Conservation (phyloP, 805 yeast species). For the Starmerella floris region DNA sequence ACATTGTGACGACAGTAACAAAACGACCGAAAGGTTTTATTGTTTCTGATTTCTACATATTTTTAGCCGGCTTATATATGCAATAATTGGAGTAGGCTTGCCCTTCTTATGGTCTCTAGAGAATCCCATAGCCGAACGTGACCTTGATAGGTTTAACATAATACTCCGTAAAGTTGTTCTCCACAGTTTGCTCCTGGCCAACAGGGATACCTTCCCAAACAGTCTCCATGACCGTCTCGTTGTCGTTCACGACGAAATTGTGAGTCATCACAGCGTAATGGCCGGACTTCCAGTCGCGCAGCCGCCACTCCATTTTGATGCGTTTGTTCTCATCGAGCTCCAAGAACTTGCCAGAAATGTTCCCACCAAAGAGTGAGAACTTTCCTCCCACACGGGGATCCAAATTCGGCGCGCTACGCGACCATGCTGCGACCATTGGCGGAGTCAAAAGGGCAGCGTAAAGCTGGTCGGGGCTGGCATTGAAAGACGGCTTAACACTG, state of each 20-base stretch:
- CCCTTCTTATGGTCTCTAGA: no score
- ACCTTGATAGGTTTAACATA: constrained; percentile 79
- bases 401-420: constrained; percentile 55
- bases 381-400: constrained; percentile 46
- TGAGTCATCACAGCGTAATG: constrained; percentile 61
- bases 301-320: constrained; percentile 72
- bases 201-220: constrained; percentile 80
- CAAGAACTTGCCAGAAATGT: constrained; percentile 56
- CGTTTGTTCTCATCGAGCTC: constrained; percentile 45
- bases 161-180: constrained; percentile 73
- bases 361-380: constrained; percentile 75
- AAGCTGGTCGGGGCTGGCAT: constrained; percentile 76
- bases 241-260: constrained; percentile 58
- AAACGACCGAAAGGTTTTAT: no score
- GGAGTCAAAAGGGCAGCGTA: constrained; percentile 66
- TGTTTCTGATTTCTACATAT: no score
- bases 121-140: constrained; percentile 81
- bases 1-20: no score
- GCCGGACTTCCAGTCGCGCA: constrained; percentile 76
- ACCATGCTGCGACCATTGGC: constrained; percentile 77
- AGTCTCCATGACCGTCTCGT: constrained; percentile 71
- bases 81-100: no score
- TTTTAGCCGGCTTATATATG: no score
- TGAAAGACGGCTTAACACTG: constrained; percentile 65
- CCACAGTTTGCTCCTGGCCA: constrained; percentile 84